phyloP scores from a whole-genome alignment of 129 eudicot genomes.

The Chrysanthemum makinoi region DNA sequence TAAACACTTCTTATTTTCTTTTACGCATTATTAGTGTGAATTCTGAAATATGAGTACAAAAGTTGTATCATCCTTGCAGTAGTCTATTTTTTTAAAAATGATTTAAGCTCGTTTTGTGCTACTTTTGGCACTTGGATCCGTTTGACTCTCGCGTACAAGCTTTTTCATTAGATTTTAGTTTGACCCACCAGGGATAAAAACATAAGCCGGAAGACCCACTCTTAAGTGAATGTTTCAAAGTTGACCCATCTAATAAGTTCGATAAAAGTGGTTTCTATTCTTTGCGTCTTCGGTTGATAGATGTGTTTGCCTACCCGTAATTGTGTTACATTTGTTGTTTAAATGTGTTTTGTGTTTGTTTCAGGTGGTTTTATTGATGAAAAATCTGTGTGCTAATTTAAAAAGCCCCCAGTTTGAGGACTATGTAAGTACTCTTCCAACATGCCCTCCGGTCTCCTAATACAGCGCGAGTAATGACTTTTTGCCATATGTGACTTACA shows the following conservation, averaged over 20 bases:
- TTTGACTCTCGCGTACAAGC: no score
- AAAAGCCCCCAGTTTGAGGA: slow-evolving; percentile 89
- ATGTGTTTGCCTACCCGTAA: background rate
- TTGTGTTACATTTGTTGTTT: background rate
- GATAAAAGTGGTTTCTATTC: no score
- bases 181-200: no score
- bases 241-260: no score
- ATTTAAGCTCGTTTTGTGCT: background rate
- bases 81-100: background rate
- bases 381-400: slow-evolving; percentile 84
- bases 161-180: no score
- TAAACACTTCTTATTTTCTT: background rate
- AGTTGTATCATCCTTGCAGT: background rate
- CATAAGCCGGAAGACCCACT: no score
- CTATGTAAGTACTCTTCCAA: slow-evolving; percentile 57
- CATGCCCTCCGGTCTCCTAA: background rate
- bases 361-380: slow-evolving; percentile 90
- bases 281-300: no score
- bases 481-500: slow-evolving; percentile 28
- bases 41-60: background rate
- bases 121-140: background rate
- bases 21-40: background rate
- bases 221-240: no score
- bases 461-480: background rate
- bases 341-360: background rate